Evolutionary conservation across 2,329 filamentous ascomycete species (phyloP).

Genomic region (Arthroderma sp.): DNA sequence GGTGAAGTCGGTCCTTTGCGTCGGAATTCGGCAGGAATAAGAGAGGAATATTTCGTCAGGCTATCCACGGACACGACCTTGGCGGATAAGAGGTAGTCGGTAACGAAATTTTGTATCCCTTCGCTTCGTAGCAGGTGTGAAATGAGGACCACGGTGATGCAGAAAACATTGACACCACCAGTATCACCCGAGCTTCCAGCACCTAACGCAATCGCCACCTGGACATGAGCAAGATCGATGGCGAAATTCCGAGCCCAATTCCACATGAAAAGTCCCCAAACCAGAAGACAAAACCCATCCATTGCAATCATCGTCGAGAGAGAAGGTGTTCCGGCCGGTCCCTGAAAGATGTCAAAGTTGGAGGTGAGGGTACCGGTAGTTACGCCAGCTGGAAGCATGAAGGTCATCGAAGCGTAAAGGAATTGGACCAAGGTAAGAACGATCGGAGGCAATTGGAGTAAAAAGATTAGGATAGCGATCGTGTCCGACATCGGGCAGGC

Average conservation of each 20-base stretch:
- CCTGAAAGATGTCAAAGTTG: constrained; percentile 83
- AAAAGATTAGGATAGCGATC: constrained; percentile 88
- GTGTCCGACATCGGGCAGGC: constrained; percentile 89
- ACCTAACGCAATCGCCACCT: constrained; percentile 81
- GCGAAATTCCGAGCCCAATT: constrained; percentile 76
- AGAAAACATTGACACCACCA: constrained; percentile 32
- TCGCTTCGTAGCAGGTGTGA: constrained; percentile 34
- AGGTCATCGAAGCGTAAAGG: constrained; percentile 83
- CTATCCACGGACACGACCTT: constrained; percentile 32
- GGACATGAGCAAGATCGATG: constrained; percentile 79
- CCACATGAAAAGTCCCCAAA: constrained; percentile 75
- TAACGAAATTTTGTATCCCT: constrained; percentile 38
- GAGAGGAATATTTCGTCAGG: constrained; percentile 29
- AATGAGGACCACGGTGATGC: constrained; percentile 32
- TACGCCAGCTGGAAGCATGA: constrained; percentile 70
- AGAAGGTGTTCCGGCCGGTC: constrained; percentile 72
- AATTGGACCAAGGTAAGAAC: constrained; percentile 81
- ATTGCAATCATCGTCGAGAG: constrained; percentile 72
- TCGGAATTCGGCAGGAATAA: constrained; percentile 32
- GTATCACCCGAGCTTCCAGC: constrained; percentile 50
- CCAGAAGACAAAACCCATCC: constrained; percentile 66
- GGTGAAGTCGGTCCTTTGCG: constrained; percentile 28
- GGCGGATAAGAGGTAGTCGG: constrained; percentile 31
- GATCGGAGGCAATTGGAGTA: constrained; percentile 82
- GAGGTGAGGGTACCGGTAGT: constrained; percentile 63